phyloP scores from a whole-genome alignment of 345 rosid genomes.

The Eutrema heterophyllum region DNA sequence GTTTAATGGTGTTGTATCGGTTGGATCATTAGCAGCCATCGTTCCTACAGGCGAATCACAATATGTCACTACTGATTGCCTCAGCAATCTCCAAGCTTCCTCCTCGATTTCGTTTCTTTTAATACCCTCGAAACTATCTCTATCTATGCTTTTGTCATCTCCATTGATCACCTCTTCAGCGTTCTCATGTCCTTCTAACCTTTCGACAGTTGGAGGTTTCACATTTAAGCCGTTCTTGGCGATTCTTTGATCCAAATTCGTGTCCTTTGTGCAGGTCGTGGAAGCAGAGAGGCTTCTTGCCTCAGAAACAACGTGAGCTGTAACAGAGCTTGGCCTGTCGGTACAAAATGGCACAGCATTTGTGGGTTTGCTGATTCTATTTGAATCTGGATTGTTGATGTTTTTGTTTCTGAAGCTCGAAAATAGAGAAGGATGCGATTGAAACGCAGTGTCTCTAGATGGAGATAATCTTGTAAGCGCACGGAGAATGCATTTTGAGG shows the following conservation, averaged over 20 bases:
- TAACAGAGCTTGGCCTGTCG: constrained; percentile 1
- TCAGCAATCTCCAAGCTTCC: constrained; percentile 86
- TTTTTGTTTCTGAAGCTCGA: background rate
- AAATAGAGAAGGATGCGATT: background rate
- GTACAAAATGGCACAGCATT: constrained; percentile 3
- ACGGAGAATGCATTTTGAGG: constrained; percentile 22
- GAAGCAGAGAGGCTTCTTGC: constrained; percentile 15
- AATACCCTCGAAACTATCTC: constrained; percentile 30
- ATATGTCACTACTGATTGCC: constrained; percentile 65
- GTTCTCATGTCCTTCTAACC: constrained; percentile 13
- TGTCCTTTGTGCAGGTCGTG: background rate
- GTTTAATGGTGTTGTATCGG: constrained; percentile 61
- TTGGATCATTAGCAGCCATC: constrained; percentile 88
- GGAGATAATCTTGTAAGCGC: constrained; percentile 21
- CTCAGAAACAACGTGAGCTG: constrained; percentile 23
- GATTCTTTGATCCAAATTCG: background rate
- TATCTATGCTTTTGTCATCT: background rate
- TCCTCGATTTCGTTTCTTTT: constrained; percentile 42
- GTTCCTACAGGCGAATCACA: constrained; percentile 86
- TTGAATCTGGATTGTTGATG: background rate
- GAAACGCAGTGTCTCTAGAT: background rate
- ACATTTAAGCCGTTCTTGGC: constrained; percentile 10
- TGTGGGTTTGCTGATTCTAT: background rate
- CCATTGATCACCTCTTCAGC: constrained; percentile 8
- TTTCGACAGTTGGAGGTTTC: constrained; percentile 3